Base-by-base conservation (phyloP, 2,329 filamentous ascomycete species). In the Leptosphaerulina australis region DNA sequence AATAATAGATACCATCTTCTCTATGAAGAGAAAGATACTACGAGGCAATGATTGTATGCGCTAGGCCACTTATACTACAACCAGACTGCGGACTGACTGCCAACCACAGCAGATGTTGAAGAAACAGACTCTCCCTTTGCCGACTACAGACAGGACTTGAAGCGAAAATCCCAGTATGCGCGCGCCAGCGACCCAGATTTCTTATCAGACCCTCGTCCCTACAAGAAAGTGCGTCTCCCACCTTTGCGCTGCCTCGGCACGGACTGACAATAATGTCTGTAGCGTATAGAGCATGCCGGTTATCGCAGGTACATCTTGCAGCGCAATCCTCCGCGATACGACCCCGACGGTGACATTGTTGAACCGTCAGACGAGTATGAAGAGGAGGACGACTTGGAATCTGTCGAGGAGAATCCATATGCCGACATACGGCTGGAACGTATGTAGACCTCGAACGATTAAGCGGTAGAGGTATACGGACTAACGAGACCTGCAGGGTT, bases 71-170 rank as follows among this genome's bases (percentile, higher is more conserved):
- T 35, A 24, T 11, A n/a, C 39, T 15, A 28, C 12, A 28, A 26
- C 26, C 9, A 7, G 17, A 34, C 14, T n/a, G 47, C 14, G 14
- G 17, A 29, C 44, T 11, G 18, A 51, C 66, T 69, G 38, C 69
- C 55, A 11, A 8, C 21, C 22, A 29, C 73, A 91, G 89, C 90
- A 55, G 89, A 92, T 69, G 90, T 88, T 50, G 90, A 93, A 71
- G 85, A 86, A 53, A 82, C 84, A 45, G 85, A 91, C 62, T 81
- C 86, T 53, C 80, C 82, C 62, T 83, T 82, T 62, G 87, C 85
- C 49, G 91, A 91, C 72, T 86, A 88, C 66, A 88, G 88, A 54
- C 84, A 90, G 72, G 93, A 92, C 70, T 79, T 93, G 35, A 90
- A 91, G 77, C 88, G 85, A 71, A 82, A 84, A 62, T 86, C 89